Base-by-base conservation (phyloP, 305 asterid species). In the Fraxinus dipetala region DNA sequence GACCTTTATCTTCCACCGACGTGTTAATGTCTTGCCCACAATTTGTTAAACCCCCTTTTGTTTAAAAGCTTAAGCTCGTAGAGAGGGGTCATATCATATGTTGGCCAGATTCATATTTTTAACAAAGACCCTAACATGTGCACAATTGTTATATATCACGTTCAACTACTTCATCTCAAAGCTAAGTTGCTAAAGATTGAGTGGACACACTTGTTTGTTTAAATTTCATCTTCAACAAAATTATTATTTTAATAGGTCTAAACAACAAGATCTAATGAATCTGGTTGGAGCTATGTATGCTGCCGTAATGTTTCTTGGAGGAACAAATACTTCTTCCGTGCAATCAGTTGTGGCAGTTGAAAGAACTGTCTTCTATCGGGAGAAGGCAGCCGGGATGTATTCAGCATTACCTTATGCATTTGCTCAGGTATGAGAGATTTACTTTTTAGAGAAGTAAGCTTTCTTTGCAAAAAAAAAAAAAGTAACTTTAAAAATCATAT, bases 321-420 rank as follows among this genome's bases (percentile, higher is more conserved):
- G 86, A 77, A 82, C 88, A 11, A 88, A 83, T 22, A 81, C 88
- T 18, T 78, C 85, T 16, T 79, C 88, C 11, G 89, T 88, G 65
- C 91, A 88, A 40, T 83, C 88, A 1, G 89, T 88, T 13, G 88
- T 88, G 0, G 87, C 91, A 3, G 82, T 88, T 0, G 91, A 86
- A 24, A 86, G 89, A 82, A 88, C 88, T 0, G 91, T 88, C 20
- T 88, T 88, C 74, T 88, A 88, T 22, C 85, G 88, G 6, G 88
- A 88, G 82, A 83, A 85, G 83, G 98, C 97, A 54, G 98, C 99
- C 0, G 98, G 98, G 83, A 94, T 95, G 98, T 95, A 89, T 84
- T 94, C 99, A 14, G 90, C 98, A 10, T 78, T 94, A 82, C 98
- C 98, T 81, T 94, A 96, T 75, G 99, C 99, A 34, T 93, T 96